Conservation (phyloP, 805 yeast genomes). For the Candida coleopterorum region DNA sequence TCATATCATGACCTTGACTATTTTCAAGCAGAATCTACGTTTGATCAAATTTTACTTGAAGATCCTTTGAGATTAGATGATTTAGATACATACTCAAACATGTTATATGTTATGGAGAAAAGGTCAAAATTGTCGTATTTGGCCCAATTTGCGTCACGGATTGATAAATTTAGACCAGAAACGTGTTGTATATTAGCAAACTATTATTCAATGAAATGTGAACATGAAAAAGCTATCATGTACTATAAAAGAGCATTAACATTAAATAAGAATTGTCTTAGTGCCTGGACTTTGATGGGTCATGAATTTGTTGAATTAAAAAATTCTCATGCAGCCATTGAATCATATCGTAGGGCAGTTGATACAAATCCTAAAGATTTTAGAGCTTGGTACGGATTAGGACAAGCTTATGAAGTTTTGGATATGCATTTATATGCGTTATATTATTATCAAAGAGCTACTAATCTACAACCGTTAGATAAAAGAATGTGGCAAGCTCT, state of each 20-base stretch:
- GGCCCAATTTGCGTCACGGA: constrained; percentile 78
- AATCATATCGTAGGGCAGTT: constrained; percentile 88
- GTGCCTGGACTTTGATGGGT: constrained; percentile 98
- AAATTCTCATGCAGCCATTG: constrained; percentile 96
- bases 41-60: constrained; percentile 63
- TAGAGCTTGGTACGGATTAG: constrained; percentile 97
- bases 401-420: constrained; percentile 94
- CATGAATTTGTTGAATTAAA: constrained; percentile 96
- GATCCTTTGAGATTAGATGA: constrained; percentile 91
- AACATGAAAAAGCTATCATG: constrained; percentile 92
- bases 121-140: constrained; percentile 75
- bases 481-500: constrained; percentile 96
- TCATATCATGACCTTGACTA: constrained; percentile 85
- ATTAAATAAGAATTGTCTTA: constrained; percentile 70
- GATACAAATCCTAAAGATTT: constrained; percentile 86
- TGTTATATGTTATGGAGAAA: constrained; percentile 90
- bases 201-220: constrained; percentile 84
- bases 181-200: constrained; percentile 94
- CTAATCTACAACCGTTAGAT: constrained; percentile 82
- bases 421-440: constrained; percentile 93
- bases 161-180: constrained; percentile 88
- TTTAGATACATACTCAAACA: constrained; percentile 89
- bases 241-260: constrained; percentile 87
- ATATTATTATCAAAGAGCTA: constrained; percentile 88
- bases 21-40: constrained; percentile 68